A percentile compares a stretch with the other conserved stretches of the same genome.
phyloP scores from a whole-genome alignment of 805 yeast species.

The Ogataea glucozyma region DNA sequence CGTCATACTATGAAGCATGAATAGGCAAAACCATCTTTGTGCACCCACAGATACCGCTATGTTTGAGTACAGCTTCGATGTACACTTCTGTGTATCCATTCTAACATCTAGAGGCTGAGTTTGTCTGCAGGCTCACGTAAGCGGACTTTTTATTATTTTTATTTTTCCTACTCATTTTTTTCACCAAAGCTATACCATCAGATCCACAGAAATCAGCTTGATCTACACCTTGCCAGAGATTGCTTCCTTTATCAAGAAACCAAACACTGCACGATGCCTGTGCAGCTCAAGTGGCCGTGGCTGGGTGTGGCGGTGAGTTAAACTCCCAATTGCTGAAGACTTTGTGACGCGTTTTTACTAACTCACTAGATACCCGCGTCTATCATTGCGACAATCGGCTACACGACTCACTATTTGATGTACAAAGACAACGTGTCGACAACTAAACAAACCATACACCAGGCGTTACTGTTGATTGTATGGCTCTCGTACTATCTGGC shows the following conservation, averaged over 20 bases:
- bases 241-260: no score
- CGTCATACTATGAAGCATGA: slow-evolving; percentile 7
- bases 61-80: no score
- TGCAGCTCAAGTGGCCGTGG: slow-evolving; percentile 24
- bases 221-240: no score
- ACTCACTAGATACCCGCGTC: slow-evolving; percentile 15
- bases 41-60: no score
- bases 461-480: slow-evolving; percentile 64
- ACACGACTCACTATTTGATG: slow-evolving; percentile 15
- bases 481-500: slow-evolving; percentile 81
- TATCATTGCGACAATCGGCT: slow-evolving; percentile 13
- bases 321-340: no score
- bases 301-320: slow-evolving; percentile 26
- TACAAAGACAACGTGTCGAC: slow-evolving; percentile 6
- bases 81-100: no score
- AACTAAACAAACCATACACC: slow-evolving; percentile 47
- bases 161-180: neutral
- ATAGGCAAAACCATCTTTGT: no score
- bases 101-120: no score
- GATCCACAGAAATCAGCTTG: no score
- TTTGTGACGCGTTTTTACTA: neutral
- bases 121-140: no score
- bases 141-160: no score
- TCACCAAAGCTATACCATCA: no score
- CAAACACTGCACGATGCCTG: slow-evolving; percentile 19